Conservation (phyloP, 2,329 filamentous ascomycete genomes). For the Cucurbitaria berberidis region DNA sequence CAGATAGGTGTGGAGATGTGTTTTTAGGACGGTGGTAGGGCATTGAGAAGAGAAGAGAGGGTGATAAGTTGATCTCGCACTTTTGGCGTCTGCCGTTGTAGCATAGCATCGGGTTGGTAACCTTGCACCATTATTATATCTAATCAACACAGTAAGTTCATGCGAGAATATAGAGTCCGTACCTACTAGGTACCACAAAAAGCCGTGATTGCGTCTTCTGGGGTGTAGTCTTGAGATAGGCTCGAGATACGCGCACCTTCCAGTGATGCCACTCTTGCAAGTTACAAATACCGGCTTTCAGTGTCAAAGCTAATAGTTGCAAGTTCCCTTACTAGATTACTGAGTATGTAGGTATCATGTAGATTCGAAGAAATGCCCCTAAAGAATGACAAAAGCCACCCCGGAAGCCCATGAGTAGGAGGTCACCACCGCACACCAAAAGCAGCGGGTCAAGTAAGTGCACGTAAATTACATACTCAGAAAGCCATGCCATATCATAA, state of each 20-base stretch:
- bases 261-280: no score
- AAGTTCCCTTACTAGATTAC: constrained; percentile 17
- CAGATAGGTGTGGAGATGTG: constrained; percentile 42
- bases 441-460: not conserved
- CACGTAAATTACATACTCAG: constrained; percentile 7
- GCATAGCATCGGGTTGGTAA: not conserved
- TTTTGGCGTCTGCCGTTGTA: not conserved
- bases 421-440: not conserved
- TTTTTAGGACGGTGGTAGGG: constrained; percentile 34
- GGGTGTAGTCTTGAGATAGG: no score
- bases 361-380: constrained; percentile 3
- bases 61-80: not conserved
- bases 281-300: no score
- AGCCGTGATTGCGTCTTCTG: no score
- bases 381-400: not conserved
- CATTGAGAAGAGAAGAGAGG: not conserved
- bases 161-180: not conserved
- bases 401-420: not conserved
- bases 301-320: not conserved
- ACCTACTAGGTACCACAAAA: not conserved
- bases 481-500: constrained; percentile 2
- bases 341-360: constrained; percentile 10
- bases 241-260: no score
- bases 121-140: not conserved
- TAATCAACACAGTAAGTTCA: not conserved